Conservation (phyloP, 495 filamentous ascomycete genomes). For the Saxispiralis lemnorum region DNA sequence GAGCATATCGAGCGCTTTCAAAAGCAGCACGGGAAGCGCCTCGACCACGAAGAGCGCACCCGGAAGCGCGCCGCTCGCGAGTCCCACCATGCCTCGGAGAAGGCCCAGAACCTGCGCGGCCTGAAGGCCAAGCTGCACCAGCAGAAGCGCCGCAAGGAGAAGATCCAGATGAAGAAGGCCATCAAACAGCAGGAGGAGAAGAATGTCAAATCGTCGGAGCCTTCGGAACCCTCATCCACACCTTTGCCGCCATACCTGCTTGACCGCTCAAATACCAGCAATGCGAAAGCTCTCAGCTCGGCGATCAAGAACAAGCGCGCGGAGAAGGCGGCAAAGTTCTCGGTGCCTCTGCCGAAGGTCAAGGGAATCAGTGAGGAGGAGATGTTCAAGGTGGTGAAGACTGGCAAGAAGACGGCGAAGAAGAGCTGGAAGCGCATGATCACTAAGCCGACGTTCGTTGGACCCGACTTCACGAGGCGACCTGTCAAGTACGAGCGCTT, state of each 20-base stretch:
- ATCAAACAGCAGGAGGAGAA: conserved; percentile 89
- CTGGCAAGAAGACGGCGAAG: conserved; percentile 65
- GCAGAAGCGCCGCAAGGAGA: conserved; percentile 84
- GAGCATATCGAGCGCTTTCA: conserved; percentile 83
- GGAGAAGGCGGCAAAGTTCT: conserved; percentile 92
- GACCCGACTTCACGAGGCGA: conserved; percentile 74
- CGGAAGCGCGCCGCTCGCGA: conserved; percentile 82
- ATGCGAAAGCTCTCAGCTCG: conserved; percentile 70
- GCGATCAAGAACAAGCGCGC: conserved; percentile 78
- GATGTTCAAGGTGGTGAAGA: conserved; percentile 96
- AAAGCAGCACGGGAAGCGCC: conserved; percentile 61
- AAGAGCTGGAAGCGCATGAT: conserved; percentile 92
- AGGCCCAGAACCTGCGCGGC: conserved; percentile 83
- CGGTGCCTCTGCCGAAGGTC: conserved; percentile 85
- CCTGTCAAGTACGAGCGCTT: conserved; percentile 93
- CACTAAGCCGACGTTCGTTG: conserved; percentile 81
- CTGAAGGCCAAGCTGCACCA: conserved; percentile 86
- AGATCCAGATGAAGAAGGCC: conserved; percentile 97
- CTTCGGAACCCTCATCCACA: conserved; percentile 49
- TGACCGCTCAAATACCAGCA: conserved; percentile 67
- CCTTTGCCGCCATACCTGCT: conserved; percentile 78
- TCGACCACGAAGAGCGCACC: conserved; percentile 80
- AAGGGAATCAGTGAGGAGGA: conserved; percentile 89
- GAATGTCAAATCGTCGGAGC: conserved; percentile 81
- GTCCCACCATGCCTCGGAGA: conserved; percentile 61